Evolutionary conservation across 768 basidiomycete genomes (phyloP).

Genomic region (Goffeauzyma gilvescens): DNA sequence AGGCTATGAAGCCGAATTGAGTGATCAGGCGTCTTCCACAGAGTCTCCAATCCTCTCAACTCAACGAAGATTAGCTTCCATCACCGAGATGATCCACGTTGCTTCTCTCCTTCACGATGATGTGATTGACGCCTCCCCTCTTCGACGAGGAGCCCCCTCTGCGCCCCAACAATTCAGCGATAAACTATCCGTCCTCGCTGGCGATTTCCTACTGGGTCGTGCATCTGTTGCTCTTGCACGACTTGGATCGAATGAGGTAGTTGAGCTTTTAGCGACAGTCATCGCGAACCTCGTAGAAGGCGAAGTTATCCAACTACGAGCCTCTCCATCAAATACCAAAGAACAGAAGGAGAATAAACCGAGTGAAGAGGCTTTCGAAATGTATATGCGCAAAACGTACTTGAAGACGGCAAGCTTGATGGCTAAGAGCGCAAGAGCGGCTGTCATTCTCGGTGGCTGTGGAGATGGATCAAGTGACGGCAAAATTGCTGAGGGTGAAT

Average conservation of each 20-base stretch:
- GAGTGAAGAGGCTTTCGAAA: slow-evolving; percentile 33
- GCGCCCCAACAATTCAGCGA: slow-evolving; percentile 68
- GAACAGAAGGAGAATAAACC: slow-evolving; percentile 13
- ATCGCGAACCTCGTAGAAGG: slow-evolving; percentile 94
- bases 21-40: no score
- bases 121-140: slow-evolving; percentile 55
- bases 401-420: slow-evolving; percentile 78
- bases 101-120: slow-evolving; percentile 85
- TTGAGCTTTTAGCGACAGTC: slow-evolving; percentile 78
- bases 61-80: slow-evolving; percentile 79
- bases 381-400: slow-evolving; percentile 81
- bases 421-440: slow-evolving; percentile 67
- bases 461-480: slow-evolving; percentile 19
- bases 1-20: no score
- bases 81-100: slow-evolving; percentile 95
- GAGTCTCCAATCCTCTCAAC: slow-evolving; percentile 54
- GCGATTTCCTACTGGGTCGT: slow-evolving; percentile 86
- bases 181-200: slow-evolving; percentile 81
- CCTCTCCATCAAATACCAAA: slow-evolving; percentile 11
- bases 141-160: slow-evolving; percentile 49
- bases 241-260: slow-evolving; percentile 70
- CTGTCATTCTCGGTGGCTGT: slow-evolving; percentile 71
- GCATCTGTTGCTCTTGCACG: slow-evolving; percentile 71
- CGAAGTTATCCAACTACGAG: slow-evolving; percentile 60
- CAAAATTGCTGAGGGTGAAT: slow-evolving; percentile 40